Base-by-base conservation (phyloP, 345 rosid genomes). In the Microcos paniculata region DNA sequence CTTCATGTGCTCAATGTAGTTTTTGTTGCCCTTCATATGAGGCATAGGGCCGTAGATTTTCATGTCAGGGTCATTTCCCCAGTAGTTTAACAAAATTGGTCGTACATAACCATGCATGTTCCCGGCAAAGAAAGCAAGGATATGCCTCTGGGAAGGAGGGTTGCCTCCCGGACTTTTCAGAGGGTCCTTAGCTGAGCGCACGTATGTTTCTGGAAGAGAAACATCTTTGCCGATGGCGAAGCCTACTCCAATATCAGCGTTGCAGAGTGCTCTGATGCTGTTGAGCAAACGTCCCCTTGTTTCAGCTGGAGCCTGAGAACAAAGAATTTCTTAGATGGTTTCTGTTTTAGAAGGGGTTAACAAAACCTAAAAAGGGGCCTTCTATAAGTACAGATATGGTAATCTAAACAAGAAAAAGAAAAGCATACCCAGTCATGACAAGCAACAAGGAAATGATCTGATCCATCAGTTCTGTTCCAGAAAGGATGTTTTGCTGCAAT, bases 391-490 rank as follows among this genome's bases (percentile, higher is more conserved):
- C 11, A 42, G 42, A 16, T 65, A 65, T 6, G 26, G 1, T 19
- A 4, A 59, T 24, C 2, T 38, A 33, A 66, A 43, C 18, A 13
- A 48, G 10, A 28, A 24, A 4, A 38, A 2, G 40, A 73, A 62
- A 68, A 69, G 70, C 80, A 74, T 87, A 89, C 97, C 98, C 94
- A 91, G 68, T 93, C 98, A 77, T 93, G 98, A 80, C 94, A 93
- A 78, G 91, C 92, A 61, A 84, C 94, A 7, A 93, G 87, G 81
- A 93, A 93, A 84, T 91, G 98, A 80, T 93, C 97, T 8, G 88
- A 83, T 80, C 98, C 98, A 10, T 58, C 80, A 16, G 93, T 91
- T 85, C 97, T 86, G 73, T 91, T 93, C 98, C 98, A 91, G 84
- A 87, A 91, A 75, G 88, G 82, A 78, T 91, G 76, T 68, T 83